Evolutionary conservation across 2,329 filamentous ascomycete genomes (phyloP).

Genomic region (Trichoderma sp.): DNA sequence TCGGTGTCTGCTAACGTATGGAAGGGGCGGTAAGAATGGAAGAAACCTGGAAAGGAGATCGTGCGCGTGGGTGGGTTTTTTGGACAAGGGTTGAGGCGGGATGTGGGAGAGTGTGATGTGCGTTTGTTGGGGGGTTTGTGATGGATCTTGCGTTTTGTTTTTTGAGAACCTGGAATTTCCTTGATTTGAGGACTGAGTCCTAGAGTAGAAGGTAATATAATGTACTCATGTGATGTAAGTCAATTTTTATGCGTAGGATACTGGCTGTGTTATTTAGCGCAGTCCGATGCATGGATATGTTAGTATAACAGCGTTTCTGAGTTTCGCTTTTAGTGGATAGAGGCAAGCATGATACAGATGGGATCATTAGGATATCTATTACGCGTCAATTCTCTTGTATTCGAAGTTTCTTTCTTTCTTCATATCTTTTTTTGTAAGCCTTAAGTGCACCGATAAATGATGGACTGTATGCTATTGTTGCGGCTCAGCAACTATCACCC

Average conservation of each 20-base stretch:
- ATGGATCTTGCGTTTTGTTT: not conserved
- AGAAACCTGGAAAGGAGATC: not conserved
- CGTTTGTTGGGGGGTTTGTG: not conserved
- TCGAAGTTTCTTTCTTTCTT: not conserved
- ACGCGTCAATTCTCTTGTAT: not conserved
- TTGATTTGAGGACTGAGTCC: not conserved
- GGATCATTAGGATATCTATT: not conserved
- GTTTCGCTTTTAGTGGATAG: not conserved
- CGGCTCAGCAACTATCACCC: not conserved
- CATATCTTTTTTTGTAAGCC: too few species aligned
- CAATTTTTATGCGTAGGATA: not conserved
- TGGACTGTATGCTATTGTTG: too few species aligned
- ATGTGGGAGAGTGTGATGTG: not conserved
- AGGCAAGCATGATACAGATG: not conserved
- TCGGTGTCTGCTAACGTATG: not conserved
- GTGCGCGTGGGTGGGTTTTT: not conserved
- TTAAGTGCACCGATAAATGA: too few species aligned
- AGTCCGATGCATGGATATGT: not conserved
- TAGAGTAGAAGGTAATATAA: not conserved
- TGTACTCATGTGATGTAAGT: not conserved
- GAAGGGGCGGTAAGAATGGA: not conserved
- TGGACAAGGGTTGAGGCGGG: not conserved
- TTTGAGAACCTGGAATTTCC: not conserved
- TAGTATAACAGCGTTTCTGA: too few species aligned
- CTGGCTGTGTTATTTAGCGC: not conserved